These are phyloP conservation scores for Symbiotaphrina buchneri DNA, from an alignment of 495 filamentous ascomycete species.

Conservation along the genomic window DNA sequence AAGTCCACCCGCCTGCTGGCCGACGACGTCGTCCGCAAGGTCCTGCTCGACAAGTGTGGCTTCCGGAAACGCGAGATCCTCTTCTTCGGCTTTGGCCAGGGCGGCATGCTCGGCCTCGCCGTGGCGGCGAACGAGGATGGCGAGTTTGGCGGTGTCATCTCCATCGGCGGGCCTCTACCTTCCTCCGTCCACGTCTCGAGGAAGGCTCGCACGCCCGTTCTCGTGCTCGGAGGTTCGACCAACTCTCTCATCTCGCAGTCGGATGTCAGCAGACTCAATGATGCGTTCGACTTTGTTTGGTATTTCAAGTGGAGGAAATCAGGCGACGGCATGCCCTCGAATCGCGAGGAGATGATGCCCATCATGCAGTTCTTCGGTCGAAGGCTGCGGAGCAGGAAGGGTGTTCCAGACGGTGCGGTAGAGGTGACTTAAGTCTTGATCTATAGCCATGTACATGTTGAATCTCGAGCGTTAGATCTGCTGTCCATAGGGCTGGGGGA, in stretches of 20 bases:
- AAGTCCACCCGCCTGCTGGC: slow-evolving; percentile 25
- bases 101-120: slow-evolving; percentile 55
- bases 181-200: slow-evolving; percentile 19
- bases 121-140: slow-evolving; percentile 1
- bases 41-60: slow-evolving; percentile 42
- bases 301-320: slow-evolving; percentile 48
- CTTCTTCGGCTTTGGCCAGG: slow-evolving; percentile 73
- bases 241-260: slow-evolving; percentile 37
- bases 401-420: slow-evolving; percentile 35
- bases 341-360: slow-evolving; percentile 70
- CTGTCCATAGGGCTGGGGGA: no score
- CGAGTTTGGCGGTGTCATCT: slow-evolving; percentile 39
- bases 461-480: no score
- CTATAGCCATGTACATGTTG: no score
- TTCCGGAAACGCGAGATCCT: slow-evolving; percentile 47
- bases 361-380: slow-evolving; percentile 85
- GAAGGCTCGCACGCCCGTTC: slow-evolving; percentile 46
- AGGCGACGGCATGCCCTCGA: slow-evolving; percentile 68
- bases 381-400: slow-evolving; percentile 39
- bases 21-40: slow-evolving; percentile 31
- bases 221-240: slow-evolving; percentile 45
- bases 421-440: slow-evolving; percentile 23
- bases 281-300: slow-evolving; percentile 48
- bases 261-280: slow-evolving; percentile 35
- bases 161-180: slow-evolving; percentile 54